Percentiles rank a stretch among this genome's conserved stretches.
Evolutionary conservation across 2,329 filamentous ascomycete species (phyloP).

Genomic region (Penicillium brasilianum): DNA sequence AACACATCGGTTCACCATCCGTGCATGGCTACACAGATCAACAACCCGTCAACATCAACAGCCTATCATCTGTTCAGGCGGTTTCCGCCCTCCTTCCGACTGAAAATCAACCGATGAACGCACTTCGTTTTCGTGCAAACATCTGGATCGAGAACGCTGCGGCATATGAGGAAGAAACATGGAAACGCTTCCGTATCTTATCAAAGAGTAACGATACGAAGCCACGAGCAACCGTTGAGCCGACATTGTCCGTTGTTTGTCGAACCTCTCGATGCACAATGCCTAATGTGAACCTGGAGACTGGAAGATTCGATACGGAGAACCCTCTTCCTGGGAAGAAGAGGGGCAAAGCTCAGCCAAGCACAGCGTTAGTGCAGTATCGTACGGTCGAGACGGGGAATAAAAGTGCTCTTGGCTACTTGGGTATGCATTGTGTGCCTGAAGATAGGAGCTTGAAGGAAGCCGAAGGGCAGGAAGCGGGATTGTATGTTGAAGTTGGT

Average conservation of each 20-base stretch:
- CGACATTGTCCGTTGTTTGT: neutral
- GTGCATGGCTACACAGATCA: conserved; percentile 1
- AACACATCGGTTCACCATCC: neutral
- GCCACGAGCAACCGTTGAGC: neutral
- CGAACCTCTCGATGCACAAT: conserved; percentile 1
- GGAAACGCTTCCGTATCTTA: neutral
- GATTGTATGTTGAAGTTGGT: neutral
- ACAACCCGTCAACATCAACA: conserved; percentile 6
- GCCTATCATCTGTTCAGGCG: neutral
- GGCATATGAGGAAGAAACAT: conserved; percentile 4
- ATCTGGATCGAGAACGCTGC: neutral
- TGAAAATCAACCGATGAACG: neutral
- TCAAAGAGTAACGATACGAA: neutral
- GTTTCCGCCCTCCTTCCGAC: neutral
- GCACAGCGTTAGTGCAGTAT: neutral
- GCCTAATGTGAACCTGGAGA: neutral
- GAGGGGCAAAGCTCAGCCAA: conserved; percentile 1
- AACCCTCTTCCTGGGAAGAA: neutral
- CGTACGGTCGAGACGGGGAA: conserved; percentile 4
- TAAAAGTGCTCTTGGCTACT: neutral
- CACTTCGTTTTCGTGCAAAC: conserved; percentile 2
- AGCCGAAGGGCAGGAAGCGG: neutral
- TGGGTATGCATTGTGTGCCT: conserved; percentile 8
- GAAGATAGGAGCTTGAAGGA: neutral
- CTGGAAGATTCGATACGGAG: neutral